Conservation (phyloP, 257 asterid species). For the Solanum medicagineum region DNA sequence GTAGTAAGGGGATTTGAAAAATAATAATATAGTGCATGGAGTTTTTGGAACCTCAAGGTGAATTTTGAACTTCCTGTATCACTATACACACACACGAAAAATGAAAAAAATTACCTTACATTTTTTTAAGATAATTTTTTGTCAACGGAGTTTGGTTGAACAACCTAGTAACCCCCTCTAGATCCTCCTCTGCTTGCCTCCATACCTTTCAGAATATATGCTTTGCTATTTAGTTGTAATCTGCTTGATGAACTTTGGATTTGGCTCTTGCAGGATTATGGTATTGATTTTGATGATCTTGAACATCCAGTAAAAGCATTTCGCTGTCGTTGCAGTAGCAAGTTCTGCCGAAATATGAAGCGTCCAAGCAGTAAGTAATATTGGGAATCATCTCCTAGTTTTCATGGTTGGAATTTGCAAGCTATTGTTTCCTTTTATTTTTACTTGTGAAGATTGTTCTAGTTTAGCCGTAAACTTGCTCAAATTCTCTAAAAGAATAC, state of each 20-base stretch:
- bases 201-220: background rate
- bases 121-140: too few relatives aligned
- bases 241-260: background rate
- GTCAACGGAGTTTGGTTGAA: too few relatives aligned
- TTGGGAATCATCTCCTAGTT: background rate
- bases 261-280: constrained; percentile 62
- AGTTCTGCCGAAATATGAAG: constrained; percentile 69
- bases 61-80: too few relatives aligned
- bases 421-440: background rate
- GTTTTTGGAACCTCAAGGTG: too few relatives aligned
- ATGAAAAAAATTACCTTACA: too few relatives aligned
- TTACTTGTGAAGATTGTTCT: background rate
- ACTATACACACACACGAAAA: too few relatives aligned
- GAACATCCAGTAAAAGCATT: constrained; percentile 80
- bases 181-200: background rate
- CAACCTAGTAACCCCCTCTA: too few relatives aligned
- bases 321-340: constrained; percentile 70
- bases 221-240: constrained; percentile 1
- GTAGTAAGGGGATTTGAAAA: too few relatives aligned
- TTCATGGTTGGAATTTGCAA: background rate
- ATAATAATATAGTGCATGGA: too few relatives aligned
- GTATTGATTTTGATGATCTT: constrained; percentile 84
- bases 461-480: background rate
- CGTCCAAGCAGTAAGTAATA: constrained; percentile 58
- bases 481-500: background rate